Conservation (phyloP, 148 eudicot genomes). For the Drosera capensis region DNA sequence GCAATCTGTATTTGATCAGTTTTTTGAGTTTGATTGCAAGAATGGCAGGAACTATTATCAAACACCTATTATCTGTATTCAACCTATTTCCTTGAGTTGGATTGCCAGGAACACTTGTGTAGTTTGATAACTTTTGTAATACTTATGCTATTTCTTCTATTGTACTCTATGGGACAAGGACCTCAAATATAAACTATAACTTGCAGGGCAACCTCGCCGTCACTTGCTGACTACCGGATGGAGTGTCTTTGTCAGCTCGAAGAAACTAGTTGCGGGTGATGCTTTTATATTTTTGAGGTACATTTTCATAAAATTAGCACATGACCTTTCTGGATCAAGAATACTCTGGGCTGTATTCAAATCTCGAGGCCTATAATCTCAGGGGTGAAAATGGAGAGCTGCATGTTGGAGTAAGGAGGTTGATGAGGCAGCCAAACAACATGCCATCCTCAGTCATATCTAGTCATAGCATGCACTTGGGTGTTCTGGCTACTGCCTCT, state of each 20-base stretch:
- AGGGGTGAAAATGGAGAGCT: slow-evolving; percentile 63
- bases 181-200: slow-evolving; percentile 1
- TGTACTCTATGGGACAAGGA: neutral
- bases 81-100: no score
- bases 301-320: slow-evolving; percentile 1
- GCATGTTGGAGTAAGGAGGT: slow-evolving; percentile 69
- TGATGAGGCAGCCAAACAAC: slow-evolving; percentile 45
- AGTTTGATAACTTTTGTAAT: no score
- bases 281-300: slow-evolving; percentile 88
- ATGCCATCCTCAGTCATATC: slow-evolving; percentile 86
- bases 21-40: no score
- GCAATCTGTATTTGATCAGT: no score
- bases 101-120: no score
- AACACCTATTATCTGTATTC: no score
- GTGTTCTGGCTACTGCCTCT: slow-evolving; percentile 86
- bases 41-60: no score
- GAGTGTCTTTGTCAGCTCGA: slow-evolving; percentile 90
- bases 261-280: slow-evolving; percentile 84
- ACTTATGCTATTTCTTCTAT: no score
- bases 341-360: slow-evolving; percentile 14
- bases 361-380: slow-evolving; percentile 12
- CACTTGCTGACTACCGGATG: slow-evolving; percentile 93
- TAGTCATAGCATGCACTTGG: slow-evolving; percentile 92
- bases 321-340: slow-evolving; percentile 8
- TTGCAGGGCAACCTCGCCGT: slow-evolving; percentile 83